Evolutionary conservation across 345 rosid genomes (phyloP), one percentile per base, ranked within the genome.

Genomic region (Eucalyptus pumila): DNA sequence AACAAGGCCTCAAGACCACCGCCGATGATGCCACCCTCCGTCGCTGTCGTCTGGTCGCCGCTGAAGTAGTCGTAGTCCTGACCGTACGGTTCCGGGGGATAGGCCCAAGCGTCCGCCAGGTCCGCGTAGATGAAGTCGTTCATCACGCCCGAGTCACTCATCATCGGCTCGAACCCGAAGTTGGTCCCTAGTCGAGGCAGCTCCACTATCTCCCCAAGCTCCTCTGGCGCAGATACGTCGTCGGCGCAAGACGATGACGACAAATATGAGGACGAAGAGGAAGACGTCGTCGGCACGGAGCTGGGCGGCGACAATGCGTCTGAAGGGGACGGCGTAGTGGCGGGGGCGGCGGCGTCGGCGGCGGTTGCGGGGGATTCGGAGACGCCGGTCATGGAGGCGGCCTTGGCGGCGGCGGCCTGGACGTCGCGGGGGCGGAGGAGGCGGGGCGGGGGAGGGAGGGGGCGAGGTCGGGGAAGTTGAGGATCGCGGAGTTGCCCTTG

Each of bases 351-450:
- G 45, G 44, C 14, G 51, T 14, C 47, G 15, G 42, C 9, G 24
- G 60, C 40, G 40, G 80, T 3, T 37, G 42, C 24, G 37, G 37
- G 14, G 19, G 69, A 80, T 34, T 17, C 80, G 42, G 56, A 91
- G 89, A 80, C 92, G 92, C 97, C 30, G 85, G 85, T 42, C 83
- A 97, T 96, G 69, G 96, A 91, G n/a, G 99, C 99, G 40, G 99
- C 99, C 85, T 93, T 93, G 40, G 94, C 91, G 9, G 99, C 99
- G 9, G 99, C 99, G 23, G 98, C 96, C 91, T 95, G 99, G 87
- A 97, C 96, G 93, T 97, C 99, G 4, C 98, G 94, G 1, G 99
- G 32, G 95, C 94, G 92, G 87, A 87, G 14, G 98, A 96, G 40
- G 93, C 92, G 5, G 99, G 99, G 85, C 97, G 96, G 47, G 99